phyloP scores from a whole-genome alignment of 345 rosid species.

The Salix brachista region DNA sequence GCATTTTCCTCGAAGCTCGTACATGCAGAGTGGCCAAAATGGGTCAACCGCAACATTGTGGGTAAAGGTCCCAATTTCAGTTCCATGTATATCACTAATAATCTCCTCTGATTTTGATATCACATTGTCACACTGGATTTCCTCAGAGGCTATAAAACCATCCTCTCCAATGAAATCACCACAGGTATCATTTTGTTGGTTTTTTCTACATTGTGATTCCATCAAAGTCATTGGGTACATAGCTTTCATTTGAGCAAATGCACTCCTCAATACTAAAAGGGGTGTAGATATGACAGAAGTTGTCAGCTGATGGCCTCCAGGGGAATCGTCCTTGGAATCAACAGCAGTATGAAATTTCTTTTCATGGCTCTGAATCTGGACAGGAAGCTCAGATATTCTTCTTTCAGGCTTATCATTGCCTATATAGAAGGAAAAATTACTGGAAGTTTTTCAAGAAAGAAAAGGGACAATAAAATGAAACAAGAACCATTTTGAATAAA shows the following conservation, averaged over 20 bases:
- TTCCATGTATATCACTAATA: constrained; percentile 20
- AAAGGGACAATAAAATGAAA: neutral
- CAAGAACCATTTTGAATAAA: neutral
- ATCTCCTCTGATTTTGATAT: constrained; percentile 25
- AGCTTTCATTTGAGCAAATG: constrained; percentile 50
- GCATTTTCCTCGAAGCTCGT: constrained; percentile 95
- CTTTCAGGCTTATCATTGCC: constrained; percentile 39
- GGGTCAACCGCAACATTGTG: constrained; percentile 58
- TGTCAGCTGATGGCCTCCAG: constrained; percentile 19
- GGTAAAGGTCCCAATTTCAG: constrained; percentile 46
- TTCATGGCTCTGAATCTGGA: constrained; percentile 25
- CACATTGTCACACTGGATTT: constrained; percentile 22
- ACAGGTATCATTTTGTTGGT: constrained; percentile 19
- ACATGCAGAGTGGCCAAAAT: constrained; percentile 82
- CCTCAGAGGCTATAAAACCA: constrained; percentile 29
- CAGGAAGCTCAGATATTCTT: constrained; percentile 33
- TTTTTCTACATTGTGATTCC: constrained; percentile 24
- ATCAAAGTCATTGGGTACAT: constrained; percentile 19
- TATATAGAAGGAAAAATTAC: constrained; percentile 25
- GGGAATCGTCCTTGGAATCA: constrained; percentile 31
- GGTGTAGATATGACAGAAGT: constrained; percentile 29
- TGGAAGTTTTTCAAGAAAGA: constrained; percentile 7
- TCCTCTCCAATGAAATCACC: constrained; percentile 12
- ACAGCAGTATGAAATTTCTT: constrained; percentile 21
- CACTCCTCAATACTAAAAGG: constrained; percentile 47